Evolutionary conservation across 306 rosid genomes (phyloP).

Genomic region (Acacia crassicarpa): DNA sequence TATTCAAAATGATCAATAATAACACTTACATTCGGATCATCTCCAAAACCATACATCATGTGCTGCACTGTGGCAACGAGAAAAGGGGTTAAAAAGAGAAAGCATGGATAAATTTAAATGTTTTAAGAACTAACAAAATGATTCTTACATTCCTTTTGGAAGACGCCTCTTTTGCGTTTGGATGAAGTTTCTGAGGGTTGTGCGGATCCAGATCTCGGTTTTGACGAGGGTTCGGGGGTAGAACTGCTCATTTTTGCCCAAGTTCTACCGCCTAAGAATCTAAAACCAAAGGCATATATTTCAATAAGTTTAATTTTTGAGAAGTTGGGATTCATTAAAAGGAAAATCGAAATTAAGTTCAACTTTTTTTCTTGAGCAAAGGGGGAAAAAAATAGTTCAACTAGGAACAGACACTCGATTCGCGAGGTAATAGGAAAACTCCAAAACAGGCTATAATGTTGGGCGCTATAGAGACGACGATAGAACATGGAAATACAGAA

Average conservation of each 20-base stretch:
- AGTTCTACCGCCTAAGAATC: neutral
- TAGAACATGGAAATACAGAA: neutral
- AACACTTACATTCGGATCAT: slow-evolving; percentile 75
- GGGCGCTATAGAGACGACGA: neutral
- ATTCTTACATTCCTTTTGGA: slow-evolving; percentile 77
- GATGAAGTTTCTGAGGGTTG: slow-evolving; percentile 81
- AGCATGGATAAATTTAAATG: neutral
- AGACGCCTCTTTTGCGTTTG: slow-evolving; percentile 87
- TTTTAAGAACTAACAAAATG: neutral
- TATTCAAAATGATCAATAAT: neutral
- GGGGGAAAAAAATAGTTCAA: neutral
- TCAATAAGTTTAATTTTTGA: neutral
- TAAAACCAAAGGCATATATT: neutral
- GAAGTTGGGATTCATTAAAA: neutral
- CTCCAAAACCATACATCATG: slow-evolving; percentile 98
- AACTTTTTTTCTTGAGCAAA: no score
- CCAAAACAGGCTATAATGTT: neutral
- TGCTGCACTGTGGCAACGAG: slow-evolving; percentile 68
- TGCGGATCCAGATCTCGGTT: slow-evolving; percentile 65
- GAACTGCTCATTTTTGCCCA: slow-evolving; percentile 55
- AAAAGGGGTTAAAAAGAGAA: neutral
- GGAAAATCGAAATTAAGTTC: neutral
- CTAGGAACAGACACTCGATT: neutral
- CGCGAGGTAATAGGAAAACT: neutral
- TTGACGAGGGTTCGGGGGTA: slow-evolving; percentile 59